Evolutionary conservation across 805 yeast species (phyloP).

Genomic region (Sungouiella thailandica): DNA sequence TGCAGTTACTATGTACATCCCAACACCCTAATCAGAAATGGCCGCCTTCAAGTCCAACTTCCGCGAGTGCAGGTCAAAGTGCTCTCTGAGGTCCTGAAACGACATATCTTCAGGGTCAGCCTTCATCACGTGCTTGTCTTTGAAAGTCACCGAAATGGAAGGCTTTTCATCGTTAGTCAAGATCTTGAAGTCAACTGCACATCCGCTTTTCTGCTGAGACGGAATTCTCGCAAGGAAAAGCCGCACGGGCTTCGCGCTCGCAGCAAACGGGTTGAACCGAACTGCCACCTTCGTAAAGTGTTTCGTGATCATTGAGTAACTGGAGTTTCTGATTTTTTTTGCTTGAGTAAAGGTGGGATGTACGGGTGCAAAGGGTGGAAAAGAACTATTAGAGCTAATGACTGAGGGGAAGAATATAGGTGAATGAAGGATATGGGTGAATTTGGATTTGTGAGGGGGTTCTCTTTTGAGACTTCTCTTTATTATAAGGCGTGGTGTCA

Average conservation of each 20-base stretch:
- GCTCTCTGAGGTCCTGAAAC: conserved; percentile 58
- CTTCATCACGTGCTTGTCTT: conserved; percentile 68
- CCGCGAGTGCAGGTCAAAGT: conserved; percentile 80
- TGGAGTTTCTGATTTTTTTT: conserved; percentile 1
- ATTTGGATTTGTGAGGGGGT: too few relatives aligned
- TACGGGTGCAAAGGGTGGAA: background rate
- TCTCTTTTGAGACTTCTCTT: too few relatives aligned
- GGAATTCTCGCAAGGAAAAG: conserved; percentile 77
- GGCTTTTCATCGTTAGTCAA: conserved; percentile 48
- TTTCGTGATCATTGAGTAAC: conserved; percentile 71
- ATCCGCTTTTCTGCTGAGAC: conserved; percentile 57
- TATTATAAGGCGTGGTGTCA: too few relatives aligned
- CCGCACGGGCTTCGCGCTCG: conserved; percentile 72
- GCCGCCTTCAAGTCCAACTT: conserved; percentile 70
- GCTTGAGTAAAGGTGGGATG: background rate
- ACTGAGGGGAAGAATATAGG: conserved; percentile 1
- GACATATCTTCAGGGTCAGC: conserved; percentile 58
- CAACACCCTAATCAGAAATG: conserved; percentile 29
- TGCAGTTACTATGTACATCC: background rate
- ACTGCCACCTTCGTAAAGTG: conserved; percentile 76
- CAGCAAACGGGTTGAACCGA: conserved; percentile 71
- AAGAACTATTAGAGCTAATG: background rate
- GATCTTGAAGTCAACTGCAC: conserved; percentile 59
- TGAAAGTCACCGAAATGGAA: conserved; percentile 65
- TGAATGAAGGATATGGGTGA: too few relatives aligned